Evolutionary conservation across 176 grass and related monocot species (phyloP), one percentile per base, ranked within the genome.

Genomic region (Alopecurus myosuroides): DNA sequence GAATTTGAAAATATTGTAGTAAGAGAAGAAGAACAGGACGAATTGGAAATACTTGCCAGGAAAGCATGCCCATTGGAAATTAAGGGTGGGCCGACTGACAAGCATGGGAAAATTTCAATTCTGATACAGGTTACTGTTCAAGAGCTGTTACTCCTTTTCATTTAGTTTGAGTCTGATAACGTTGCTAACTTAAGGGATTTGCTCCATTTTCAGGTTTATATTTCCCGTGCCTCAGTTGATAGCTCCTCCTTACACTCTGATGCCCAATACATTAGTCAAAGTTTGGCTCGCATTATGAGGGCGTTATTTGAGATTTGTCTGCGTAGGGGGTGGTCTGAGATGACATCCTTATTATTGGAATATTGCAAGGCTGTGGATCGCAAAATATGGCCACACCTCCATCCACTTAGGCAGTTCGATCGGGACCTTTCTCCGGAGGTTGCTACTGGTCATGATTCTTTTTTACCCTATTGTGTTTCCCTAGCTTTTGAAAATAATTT

Each of bases 21-120:
- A 81, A 92, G 96, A 90, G 96, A 95, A 86, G 96, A 98, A 90
- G 96, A 98, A 91, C 96, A 98, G 65, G 96, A 98, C 44, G 96
- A 98, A 77, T 79, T 98, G 36, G 96, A 95, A 91, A 75, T 78
- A 62, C 87, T 98, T 82, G 84, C 77, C 31, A 91, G 89, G 83
- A 84, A 81, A 37, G 86, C 77, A 70, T 98, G 96, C 77, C 96
- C 96, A 33, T 65, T 94, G 65, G 96, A 95, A 88, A 82, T 98
- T 76, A 98, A 98, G 90, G 93, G 96, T 90, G 96, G 96, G 11
- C 74, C 91, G 19, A 91, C 91, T 64, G 93, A 98, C 70, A 98
- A 98, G 85, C 90, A 90, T 77, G 96, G 96, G 51, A 98, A 98
- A 87, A 98, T 94, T 83, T 90, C 96, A 73, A 98, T 98, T 88